Evolutionary conservation across 1,284 basidiomycete genomes (phyloP).

Genomic region (Cryptococcus floricola): DNA sequence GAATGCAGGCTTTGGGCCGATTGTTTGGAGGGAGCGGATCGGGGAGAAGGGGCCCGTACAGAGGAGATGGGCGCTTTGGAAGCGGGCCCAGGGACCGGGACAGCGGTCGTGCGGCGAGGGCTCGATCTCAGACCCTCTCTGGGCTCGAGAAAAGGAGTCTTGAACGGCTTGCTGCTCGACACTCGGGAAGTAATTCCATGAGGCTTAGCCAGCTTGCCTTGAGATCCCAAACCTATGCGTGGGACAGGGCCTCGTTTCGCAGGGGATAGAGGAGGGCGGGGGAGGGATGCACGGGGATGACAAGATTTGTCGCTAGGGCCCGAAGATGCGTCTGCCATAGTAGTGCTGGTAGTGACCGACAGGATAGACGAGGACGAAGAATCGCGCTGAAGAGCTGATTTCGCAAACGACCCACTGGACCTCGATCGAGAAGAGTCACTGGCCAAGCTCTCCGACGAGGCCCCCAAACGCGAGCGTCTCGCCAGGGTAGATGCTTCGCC

Average conservation of each 20-base stretch:
- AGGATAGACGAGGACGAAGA: not conserved
- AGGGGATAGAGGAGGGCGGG: conserved; percentile 9
- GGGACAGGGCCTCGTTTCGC: conserved; percentile 6
- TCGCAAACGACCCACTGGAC: not conserved
- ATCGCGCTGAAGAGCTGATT: not conserved
- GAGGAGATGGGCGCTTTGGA: too few relatives aligned
- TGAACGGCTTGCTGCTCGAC: conserved; percentile 3
- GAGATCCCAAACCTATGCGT: conserved; percentile 9
- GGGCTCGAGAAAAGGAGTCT: conserved; percentile 11
- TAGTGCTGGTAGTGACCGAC: too few relatives aligned
- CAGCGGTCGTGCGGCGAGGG: conserved; percentile 5
- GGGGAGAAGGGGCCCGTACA: not conserved
- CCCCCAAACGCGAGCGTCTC: not conserved
- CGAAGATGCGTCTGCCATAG: too few relatives aligned
- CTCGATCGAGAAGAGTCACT: not conserved
- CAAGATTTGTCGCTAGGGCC: too few relatives aligned
- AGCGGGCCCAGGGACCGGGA: too few relatives aligned
- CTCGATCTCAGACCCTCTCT: conserved; percentile 8
- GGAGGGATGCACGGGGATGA: too few relatives aligned
- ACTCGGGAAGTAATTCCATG: not conserved
- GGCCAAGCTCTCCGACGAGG: not conserved
- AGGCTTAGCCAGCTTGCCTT: not conserved
- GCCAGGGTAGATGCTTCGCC: not conserved
- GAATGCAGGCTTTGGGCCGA: not conserved
- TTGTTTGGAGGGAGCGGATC: not conserved